Percentiles rank a stretch among this genome's conserved stretches.
Evolutionary conservation across 768 basidiomycete genomes (phyloP).

Genomic region (Phaeolepiota aurea): DNA sequence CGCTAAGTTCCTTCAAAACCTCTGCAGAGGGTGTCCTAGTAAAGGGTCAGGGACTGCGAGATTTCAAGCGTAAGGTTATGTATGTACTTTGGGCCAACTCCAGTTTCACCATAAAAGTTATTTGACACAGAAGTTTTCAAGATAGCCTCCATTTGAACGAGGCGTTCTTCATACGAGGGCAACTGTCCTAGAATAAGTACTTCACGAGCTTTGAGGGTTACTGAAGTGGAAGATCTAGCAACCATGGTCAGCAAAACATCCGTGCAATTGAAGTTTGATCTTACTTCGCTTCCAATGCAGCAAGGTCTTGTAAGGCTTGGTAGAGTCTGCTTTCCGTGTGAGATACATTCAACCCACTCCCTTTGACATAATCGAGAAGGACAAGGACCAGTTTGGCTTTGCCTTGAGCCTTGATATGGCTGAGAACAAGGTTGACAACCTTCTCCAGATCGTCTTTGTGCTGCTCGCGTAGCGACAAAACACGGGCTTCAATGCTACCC

Average conservation of each 20-base stretch:
- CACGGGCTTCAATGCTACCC: slow-evolving; percentile 88
- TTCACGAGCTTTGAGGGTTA: slow-evolving; percentile 93
- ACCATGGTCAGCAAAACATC: slow-evolving; percentile 3
- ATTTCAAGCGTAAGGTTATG: slow-evolving; percentile 1
- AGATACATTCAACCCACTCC: slow-evolving; percentile 65
- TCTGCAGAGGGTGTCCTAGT: slow-evolving; percentile 76
- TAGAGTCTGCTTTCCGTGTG: slow-evolving; percentile 67
- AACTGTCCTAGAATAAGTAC: slow-evolving; percentile 94
- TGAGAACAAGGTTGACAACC: slow-evolving; percentile 79
- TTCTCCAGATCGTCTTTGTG: slow-evolving; percentile 89
- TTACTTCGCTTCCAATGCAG: slow-evolving; percentile 82
- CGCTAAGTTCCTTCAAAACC: slow-evolving; percentile 85
- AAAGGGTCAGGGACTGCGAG: slow-evolving; percentile 7
- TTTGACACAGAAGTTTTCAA: slow-evolving; percentile 82
- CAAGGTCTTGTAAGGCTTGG: slow-evolving; percentile 72
- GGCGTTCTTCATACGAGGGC: slow-evolving; percentile 94
- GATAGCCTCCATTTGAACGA: slow-evolving; percentile 89
- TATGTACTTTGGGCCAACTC: slow-evolving; percentile 46
- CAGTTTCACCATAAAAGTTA: slow-evolving; percentile 85
- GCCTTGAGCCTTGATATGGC: slow-evolving; percentile 91
- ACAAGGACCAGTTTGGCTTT: slow-evolving; percentile 85
- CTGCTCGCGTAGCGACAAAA: slow-evolving; percentile 84
- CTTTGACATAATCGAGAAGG: slow-evolving; percentile 86
- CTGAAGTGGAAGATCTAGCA: slow-evolving; percentile 76
- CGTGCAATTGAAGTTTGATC: slow-evolving; percentile 10